Evolutionary conservation across 768 basidiomycete genomes (phyloP), one percentile per base, ranked within the genome.

Genomic region (Suillus lakei): DNA sequence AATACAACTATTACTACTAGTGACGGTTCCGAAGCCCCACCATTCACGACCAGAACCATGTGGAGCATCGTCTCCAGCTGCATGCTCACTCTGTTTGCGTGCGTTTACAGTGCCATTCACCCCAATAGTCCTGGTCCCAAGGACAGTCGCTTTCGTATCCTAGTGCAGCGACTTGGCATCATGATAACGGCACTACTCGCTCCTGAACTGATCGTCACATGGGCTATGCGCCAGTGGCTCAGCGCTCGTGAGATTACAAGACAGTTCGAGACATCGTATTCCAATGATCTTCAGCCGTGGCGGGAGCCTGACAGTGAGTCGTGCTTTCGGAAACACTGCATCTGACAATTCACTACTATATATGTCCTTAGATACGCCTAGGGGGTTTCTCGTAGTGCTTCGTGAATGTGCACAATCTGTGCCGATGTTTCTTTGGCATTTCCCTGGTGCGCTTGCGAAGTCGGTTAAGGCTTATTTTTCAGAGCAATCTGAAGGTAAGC

Each of bases 101-200:
- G 73, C 41, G 71, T 68, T 2, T 77, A 70, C 72, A 62, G 69
- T 18, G 66, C 74, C 10, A 61, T 73, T 15, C 73, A 77, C 56
- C 73, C 71, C 2, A 73, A 77, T 48, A 66, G 74, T 16, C 76
- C 70, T 1, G 41, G 23, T 18, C 38, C 38, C 2, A 26, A 41
- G 26, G 38, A 39, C 15, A 39, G 38, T 5, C 13, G 12, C n/a
- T 0, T 8, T 39, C 30, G 30, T 9, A 18, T 53, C 41, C n/a
- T 62, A 50, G 1, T 15, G 30, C 46, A 48, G 13, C 56, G 60
- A 23, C 16, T 72, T 21, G 4, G 41, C 21, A 61, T 69, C 3
- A 71, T 71, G 43, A 8, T 67, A 16, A 5, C 67, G 1, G 73
- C 66, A 23, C 41, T 73, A 4, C 18, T 74, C 13, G 68, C 71